Base-by-base conservation (phyloP, 2,329 filamentous ascomycete species). In the Penicillium vulpinum region DNA sequence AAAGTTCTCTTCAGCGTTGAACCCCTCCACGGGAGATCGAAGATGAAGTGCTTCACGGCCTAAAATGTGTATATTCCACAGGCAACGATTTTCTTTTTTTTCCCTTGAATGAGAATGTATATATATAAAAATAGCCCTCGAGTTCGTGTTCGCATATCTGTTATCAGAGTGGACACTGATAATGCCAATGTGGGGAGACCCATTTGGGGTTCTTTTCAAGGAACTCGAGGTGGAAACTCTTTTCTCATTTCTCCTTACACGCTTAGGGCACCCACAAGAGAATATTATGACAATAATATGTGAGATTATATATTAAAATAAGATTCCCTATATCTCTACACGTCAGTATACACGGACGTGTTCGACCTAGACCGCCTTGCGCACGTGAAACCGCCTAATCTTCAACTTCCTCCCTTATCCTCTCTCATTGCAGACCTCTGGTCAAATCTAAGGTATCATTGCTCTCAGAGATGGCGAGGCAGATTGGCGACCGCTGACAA, bases 361-460 rank as follows among this genome's bases (percentile, higher is more conserved):
- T 51, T 36, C 21, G 3, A 29, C 54, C 52, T 41, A 65, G 63
- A 67, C 64, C 64, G 64, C 64, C 63, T 67, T 67, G 55, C 36
- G 60, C 64, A 67, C 64, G 64, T 67, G 64, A 64, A 64, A 45
- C 53, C 50, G 55, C 48, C 61, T 48, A 36, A 52, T 50, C 51
- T 53, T 55, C 55, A 47, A 49, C 50, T 50, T 51, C 48, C 47
- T 40, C 43, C 48, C 22, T 31, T 45, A 46, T 26, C 21, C 22
- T 50, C 33, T 21, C 33, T 21, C 38, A 44, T 18, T 43, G 29
- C 33, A n/a, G 13, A 21, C 49, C 36, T 58, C 39, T 38, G n/a
- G 18, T 41, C 10, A 46, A 52, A 43, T 3, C 16, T 15, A 52
- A 56, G 54, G 48, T 56, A 56, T 41, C 35, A 45, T 56, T 45